A percentile compares a stretch with the other conserved stretches of the same genome.
Conservation (phyloP, 2,329 filamentous ascomycete genomes). For the Diaporthe aspalathi region DNA sequence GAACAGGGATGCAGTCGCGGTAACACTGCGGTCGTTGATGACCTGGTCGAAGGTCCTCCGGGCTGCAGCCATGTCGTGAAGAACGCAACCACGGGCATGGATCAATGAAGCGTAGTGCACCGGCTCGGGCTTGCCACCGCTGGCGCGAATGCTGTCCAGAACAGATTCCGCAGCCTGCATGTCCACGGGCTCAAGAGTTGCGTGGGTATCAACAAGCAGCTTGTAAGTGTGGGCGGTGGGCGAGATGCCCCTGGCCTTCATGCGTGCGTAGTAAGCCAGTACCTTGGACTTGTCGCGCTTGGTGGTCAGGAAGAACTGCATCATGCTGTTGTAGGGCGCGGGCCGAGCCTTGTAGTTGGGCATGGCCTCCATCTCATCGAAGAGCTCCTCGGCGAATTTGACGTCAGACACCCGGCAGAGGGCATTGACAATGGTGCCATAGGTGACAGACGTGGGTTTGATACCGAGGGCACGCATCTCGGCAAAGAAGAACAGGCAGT, state of each 20-base stretch:
- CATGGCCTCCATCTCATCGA: slow-evolving; percentile 99
- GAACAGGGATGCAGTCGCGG: slow-evolving; percentile 86
- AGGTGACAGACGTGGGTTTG: slow-evolving; percentile 96
- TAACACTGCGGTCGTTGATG: slow-evolving; percentile 73
- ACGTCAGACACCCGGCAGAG: slow-evolving; percentile 97
- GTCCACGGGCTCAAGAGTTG: slow-evolving; percentile 90
- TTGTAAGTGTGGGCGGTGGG: slow-evolving; percentile 98
- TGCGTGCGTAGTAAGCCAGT: slow-evolving; percentile 92
- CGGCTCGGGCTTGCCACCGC: slow-evolving; percentile 83
- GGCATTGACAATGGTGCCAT: slow-evolving; percentile 97
- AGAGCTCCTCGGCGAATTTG: slow-evolving; percentile 96
- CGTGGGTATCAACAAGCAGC: slow-evolving; percentile 93
- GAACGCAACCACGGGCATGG: slow-evolving; percentile 92
- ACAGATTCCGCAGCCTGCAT: slow-evolving; percentile 89
- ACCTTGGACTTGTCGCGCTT: slow-evolving; percentile 97
- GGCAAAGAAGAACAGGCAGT: slow-evolving; percentile 97
- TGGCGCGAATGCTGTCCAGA: slow-evolving; percentile 79
- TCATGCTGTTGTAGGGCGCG: slow-evolving; percentile 98
- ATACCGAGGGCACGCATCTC: slow-evolving; percentile 96
- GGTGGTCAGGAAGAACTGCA: slow-evolving; percentile 98
- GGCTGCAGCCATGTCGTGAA: slow-evolving; percentile 90
- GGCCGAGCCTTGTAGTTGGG: slow-evolving; percentile 98
- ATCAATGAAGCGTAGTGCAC: slow-evolving; percentile 97
- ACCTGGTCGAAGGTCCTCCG: slow-evolving; percentile 85
- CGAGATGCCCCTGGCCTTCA: slow-evolving; percentile 86